phyloP scores from a whole-genome alignment of 73 alveolate genomes.

The Paramecium biaurelia region DNA sequence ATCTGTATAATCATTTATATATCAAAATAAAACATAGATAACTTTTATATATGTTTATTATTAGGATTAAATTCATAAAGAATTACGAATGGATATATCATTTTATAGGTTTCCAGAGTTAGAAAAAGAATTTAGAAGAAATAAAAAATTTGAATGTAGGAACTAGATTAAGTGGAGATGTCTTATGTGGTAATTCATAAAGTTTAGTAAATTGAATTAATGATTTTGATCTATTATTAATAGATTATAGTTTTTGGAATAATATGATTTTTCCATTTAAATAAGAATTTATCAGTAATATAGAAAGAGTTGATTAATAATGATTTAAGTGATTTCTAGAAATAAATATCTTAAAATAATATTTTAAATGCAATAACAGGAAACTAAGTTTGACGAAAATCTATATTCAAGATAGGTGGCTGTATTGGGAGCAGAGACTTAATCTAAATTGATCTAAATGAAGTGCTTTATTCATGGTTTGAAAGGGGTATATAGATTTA shows the following conservation, averaged over 20 bases:
- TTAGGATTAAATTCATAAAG: neutral
- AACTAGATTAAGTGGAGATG: neutral
- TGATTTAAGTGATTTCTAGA: conserved; percentile 25
- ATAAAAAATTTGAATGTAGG: neutral
- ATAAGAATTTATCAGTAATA: conserved; percentile 22
- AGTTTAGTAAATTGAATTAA: neutral
- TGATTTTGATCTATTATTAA: neutral
- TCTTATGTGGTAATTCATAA: too few relatives aligned
- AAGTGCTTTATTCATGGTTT: conserved; percentile 58
- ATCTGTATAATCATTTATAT: neutral
- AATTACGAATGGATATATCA: neutral
- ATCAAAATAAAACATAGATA: neutral
- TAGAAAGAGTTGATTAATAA: conserved; percentile 17
- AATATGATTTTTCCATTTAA: neutral
- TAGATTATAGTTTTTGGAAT: neutral
- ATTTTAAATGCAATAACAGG: neutral
- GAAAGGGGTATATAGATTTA: conserved; percentile 43
- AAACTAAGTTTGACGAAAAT: conserved; percentile 52
- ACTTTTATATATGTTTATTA: neutral
- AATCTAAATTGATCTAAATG: conserved; percentile 53
- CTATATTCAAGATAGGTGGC: conserved; percentile 66
- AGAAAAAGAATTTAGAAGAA: neutral
- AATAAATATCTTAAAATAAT: neutral
- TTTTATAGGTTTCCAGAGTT: neutral
- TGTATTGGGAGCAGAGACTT: conserved; percentile 63